Evolutionary conservation across 2,329 filamentous ascomycete species (phyloP).

Genomic region (Penicillium concentricum): DNA sequence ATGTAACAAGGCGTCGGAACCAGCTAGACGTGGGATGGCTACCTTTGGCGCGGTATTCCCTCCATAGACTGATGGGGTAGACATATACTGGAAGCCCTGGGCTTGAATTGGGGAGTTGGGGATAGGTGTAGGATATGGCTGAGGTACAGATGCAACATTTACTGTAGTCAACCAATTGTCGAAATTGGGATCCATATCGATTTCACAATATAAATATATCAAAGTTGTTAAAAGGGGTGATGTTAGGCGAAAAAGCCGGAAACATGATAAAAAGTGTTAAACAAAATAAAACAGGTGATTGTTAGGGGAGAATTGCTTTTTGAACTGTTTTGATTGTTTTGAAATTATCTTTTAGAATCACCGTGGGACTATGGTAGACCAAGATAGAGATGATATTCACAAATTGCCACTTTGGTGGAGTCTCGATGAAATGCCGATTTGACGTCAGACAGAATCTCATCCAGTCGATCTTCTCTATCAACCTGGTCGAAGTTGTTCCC

Average conservation of each 20-base stretch:
- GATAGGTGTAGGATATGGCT: not conserved
- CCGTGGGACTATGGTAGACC: not conserved
- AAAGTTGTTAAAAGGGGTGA: not conserved
- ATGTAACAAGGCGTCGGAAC: constrained; percentile 14
- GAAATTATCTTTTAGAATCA: too few relatives aligned
- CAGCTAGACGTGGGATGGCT: constrained; percentile 29
- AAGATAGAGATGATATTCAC: not conserved
- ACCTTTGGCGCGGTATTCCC: constrained; percentile 22
- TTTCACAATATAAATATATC: not conserved
- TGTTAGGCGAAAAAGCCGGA: not conserved
- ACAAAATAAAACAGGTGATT: too few relatives aligned
- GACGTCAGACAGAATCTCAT: constrained; percentile 1
- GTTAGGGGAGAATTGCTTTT: not conserved
- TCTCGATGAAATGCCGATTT: not conserved
- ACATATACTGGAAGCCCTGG: not conserved
- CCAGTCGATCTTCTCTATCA: not conserved
- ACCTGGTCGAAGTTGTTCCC: too few relatives aligned
- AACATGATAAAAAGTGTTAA: not conserved
- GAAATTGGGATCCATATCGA: not conserved
- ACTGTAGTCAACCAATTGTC: not conserved
- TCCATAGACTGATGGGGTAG: not conserved
- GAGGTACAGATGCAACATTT: not conserved
- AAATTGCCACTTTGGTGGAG: not conserved
- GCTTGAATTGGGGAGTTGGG: not conserved
- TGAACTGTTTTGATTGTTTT: too few relatives aligned